phyloP scores from a whole-genome alignment of 495 filamentous ascomycete genomes.

The Penicillium taxi region DNA sequence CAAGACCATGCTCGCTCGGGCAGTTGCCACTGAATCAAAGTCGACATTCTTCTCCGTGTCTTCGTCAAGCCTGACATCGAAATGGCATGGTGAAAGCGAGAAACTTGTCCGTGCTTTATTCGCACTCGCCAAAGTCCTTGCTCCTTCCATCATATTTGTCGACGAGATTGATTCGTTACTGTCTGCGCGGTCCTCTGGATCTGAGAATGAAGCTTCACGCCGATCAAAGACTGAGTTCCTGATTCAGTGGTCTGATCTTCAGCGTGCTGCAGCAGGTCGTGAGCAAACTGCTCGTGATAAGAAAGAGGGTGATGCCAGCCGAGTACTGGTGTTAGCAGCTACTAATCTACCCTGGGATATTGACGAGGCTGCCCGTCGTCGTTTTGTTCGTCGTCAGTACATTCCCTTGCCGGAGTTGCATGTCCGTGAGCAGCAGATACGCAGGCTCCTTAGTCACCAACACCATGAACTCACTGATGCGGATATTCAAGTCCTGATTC shows the following conservation, averaged over 20 bases:
- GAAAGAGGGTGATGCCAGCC: conserved; percentile 70
- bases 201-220: conserved; percentile 88
- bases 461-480: conserved; percentile 68
- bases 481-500: conserved; percentile 72
- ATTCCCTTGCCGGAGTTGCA: conserved; percentile 84
- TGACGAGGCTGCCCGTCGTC: conserved; percentile 84
- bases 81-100: conserved; percentile 94
- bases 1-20: conserved; percentile 95
- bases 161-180: conserved; percentile 97
- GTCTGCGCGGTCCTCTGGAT: conserved; percentile 69
- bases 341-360: conserved; percentile 98
- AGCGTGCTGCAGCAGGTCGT: conserved; percentile 82
- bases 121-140: conserved; percentile 77
- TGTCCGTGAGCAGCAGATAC: conserved; percentile 70
- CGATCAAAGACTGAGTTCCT: conserved; percentile 97
- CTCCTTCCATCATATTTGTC: conserved; percentile 96
- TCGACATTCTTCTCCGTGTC: conserved; percentile 98
- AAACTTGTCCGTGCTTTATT: conserved; percentile 95
- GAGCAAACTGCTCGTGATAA: conserved; percentile 62
- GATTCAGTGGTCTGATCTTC: conserved; percentile 94
- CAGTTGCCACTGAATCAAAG: conserved; percentile 88
- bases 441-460: conserved; percentile 72
- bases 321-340: conserved; percentile 89
- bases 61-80: conserved; percentile 85
- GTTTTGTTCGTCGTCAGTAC: conserved; percentile 93